A percentile compares a stretch with the other conserved stretches of the same genome.
Conservation (phyloP, 2,329 filamentous ascomycete genomes). For the Fonsecaea multimorphosa region DNA sequence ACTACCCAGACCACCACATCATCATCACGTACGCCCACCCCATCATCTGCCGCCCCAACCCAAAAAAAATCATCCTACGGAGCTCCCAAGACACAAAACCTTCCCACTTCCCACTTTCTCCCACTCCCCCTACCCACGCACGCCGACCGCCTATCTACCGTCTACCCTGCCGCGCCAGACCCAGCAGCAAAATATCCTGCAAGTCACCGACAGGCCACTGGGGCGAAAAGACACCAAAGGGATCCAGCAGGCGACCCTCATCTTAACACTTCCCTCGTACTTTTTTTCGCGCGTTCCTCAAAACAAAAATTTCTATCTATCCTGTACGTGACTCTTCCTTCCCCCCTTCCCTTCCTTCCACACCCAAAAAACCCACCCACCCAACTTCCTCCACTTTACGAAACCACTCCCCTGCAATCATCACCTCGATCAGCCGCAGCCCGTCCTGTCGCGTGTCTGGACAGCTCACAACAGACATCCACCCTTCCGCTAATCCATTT, state of each 20-base stretch:
- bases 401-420: constrained; percentile 30
- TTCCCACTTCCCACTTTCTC: constrained; percentile 31
- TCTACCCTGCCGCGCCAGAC: constrained; percentile 32
- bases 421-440: constrained; percentile 28
- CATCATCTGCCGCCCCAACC: constrained; percentile 21
- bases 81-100: constrained; percentile 34
- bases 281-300: constrained; percentile 29
- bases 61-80: constrained; percentile 21
- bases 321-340: constrained; percentile 15
- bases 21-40: constrained; percentile 26
- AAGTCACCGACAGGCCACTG: constrained; percentile 34
- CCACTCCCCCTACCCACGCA: constrained; percentile 27
- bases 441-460: constrained; percentile 31
- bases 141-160: constrained; percentile 21
- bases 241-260: constrained; percentile 36
- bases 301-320: constrained; percentile 21
- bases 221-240: constrained; percentile 12
- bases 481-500: constrained; percentile 24
- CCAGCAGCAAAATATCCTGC: constrained; percentile 33
- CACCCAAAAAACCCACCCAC: constrained; percentile 28
- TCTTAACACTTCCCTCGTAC: constrained; percentile 32
- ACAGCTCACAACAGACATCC: constrained; percentile 7
- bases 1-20: constrained; percentile 19
- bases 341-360: constrained; percentile 26
- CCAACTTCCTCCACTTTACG: constrained; percentile 33